Conservation (phyloP, 306 rosid species). For the Luffa acutangula region DNA sequence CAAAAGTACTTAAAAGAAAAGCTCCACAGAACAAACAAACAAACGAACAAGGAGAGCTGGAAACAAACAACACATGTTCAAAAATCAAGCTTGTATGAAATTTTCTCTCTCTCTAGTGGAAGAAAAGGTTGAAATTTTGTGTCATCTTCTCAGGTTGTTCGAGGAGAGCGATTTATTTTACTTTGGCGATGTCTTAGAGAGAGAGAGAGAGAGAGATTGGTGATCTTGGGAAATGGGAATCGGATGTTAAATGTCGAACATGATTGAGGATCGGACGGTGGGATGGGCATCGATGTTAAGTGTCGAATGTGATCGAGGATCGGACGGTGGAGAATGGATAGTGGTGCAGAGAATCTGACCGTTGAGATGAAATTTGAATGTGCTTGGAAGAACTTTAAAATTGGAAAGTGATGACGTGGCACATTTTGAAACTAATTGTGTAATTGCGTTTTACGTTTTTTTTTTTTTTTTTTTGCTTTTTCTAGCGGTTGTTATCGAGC, state of each 20-base stretch:
- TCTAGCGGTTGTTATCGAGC: not conserved
- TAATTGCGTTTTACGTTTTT: not conserved
- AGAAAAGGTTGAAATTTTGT: not conserved
- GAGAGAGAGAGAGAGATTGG: not conserved
- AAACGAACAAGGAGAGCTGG: not conserved
- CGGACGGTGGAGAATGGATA: not conserved
- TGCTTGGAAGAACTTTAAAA: not conserved
- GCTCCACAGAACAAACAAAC: slow-evolving; percentile 11
- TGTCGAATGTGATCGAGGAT: not conserved
- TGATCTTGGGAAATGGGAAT: not conserved
- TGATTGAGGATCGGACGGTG: not conserved
- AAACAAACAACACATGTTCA: slow-evolving; percentile 21
- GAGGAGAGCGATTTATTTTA: not conserved
- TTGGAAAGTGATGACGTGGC: not conserved
- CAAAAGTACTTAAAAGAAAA: not conserved
- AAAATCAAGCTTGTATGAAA: slow-evolving; percentile 34
- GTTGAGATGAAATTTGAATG: slow-evolving; percentile 14
- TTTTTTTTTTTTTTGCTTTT: not conserved
- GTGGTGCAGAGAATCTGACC: slow-evolving; percentile 3
- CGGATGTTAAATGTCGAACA: not conserved
- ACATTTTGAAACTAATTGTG: not conserved
- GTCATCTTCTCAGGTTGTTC: slow-evolving; percentile 1
- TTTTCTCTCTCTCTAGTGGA: not conserved
- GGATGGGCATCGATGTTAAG: not conserved
- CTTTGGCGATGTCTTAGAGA: not conserved